Conservation (phyloP, 2,329 filamentous ascomycete species). For the Paraphoma sp. region DNA sequence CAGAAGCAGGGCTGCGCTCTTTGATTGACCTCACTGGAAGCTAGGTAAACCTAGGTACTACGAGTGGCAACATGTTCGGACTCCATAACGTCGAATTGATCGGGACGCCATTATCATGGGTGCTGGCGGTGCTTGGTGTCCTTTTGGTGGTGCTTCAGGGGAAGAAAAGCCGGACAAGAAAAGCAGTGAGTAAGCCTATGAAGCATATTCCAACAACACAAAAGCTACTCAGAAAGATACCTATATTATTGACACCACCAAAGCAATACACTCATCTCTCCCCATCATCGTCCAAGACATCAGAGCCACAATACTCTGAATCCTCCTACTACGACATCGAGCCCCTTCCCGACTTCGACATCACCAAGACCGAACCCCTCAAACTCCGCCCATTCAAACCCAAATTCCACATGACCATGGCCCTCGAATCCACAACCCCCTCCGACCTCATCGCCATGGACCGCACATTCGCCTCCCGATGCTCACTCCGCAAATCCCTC, state of each 20-base stretch:
- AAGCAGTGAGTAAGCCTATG: neutral
- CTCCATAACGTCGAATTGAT: neutral
- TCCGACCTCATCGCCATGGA: slow-evolving; percentile 67
- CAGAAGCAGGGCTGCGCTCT: too few relatives aligned
- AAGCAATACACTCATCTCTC: neutral
- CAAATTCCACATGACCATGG: slow-evolving; percentile 70
- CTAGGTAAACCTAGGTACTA: neutral
- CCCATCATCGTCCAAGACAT: neutral
- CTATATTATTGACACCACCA: neutral
- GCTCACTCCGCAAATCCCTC: slow-evolving; percentile 57
- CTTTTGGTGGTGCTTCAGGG: neutral
- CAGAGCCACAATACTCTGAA: slow-evolving; percentile 13
- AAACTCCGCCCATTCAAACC: slow-evolving; percentile 65
- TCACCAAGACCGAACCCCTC: slow-evolving; percentile 58
- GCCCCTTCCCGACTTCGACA: slow-evolving; percentile 59
- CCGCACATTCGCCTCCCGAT: slow-evolving; percentile 62
- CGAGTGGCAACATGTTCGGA: neutral
- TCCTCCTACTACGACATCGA: slow-evolving; percentile 51
- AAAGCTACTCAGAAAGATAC: neutral
- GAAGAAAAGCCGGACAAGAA: neutral
- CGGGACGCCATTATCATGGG: slow-evolving; percentile 1
- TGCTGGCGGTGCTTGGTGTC: neutral
- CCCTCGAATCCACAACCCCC: slow-evolving; percentile 58
- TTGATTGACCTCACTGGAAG: too few relatives aligned
- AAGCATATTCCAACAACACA: neutral